Base-by-base conservation (phyloP, 1,284 basidiomycete species). In the Rhizoctonia solani region DNA sequence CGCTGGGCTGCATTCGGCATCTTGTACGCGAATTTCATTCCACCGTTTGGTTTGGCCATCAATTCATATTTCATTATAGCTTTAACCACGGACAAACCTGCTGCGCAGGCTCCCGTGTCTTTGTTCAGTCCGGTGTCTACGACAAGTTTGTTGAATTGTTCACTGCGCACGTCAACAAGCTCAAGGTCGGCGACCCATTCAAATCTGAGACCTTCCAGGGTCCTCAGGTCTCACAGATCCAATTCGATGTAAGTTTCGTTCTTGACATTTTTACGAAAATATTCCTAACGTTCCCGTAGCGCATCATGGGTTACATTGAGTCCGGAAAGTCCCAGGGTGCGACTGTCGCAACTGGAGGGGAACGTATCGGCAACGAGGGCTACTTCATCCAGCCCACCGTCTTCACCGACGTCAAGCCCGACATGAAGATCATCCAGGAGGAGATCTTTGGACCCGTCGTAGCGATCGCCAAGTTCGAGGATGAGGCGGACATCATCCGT, bases 391-490 rank as follows among this genome's bases (percentile, higher is more conserved):
- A 84, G 72, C 91, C 89, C n/a, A 96, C 93, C 37, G 86, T 96
- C 77, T 96, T 96, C 83, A 88, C 88, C 44, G 82, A 94, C 74
- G 85, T 86, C 42, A 84, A 81, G 54, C 82, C 87, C 34, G 82
- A 89, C 70, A 93, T 95, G 90, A 88, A 85, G 79, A 96, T 98
- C 74, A 88, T 92, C 69, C 79, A 84, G 74, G 95, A 97, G 79
- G 95, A 97, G 79, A 94, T 95, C 75, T 94, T 95, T 74, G 93
- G 92, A 4, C 93, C 93, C 49, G 89, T 92, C 54, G 85, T 85
- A 3, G 69, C 67, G 11, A 78, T 92, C 13, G 83, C 88, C 77
- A 88, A 88, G 76, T 92, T 92, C 77, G 79, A 84, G 71, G 81
- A 86, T 63, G 87, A 88, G 71, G 80, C 77, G 34, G 90, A 93